phyloP scores from a whole-genome alignment of 352 stramenopile species.

The Phytophthora sp. region DNA sequence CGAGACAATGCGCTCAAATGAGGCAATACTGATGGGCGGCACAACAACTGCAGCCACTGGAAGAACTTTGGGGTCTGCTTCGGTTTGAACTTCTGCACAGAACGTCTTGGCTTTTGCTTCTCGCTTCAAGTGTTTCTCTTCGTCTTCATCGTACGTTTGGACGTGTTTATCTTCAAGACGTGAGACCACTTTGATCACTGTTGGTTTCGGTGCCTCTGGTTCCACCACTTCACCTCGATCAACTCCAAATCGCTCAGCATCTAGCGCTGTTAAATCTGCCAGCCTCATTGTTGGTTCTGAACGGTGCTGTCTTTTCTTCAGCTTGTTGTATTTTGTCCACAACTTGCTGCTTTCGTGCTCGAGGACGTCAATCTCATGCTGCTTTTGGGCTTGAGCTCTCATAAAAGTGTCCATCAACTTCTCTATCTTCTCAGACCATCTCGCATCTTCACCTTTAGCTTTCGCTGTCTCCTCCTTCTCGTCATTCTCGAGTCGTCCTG shows the following conservation, averaged over 20 bases:
- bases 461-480: constrained; percentile 25
- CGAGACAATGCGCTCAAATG: not conserved
- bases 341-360: constrained; percentile 71
- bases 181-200: not conserved
- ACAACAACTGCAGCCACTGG: constrained; percentile 7
- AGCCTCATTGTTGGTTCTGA: constrained; percentile 41
- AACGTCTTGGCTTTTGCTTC: not conserved
- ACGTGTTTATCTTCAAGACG: constrained; percentile 57
- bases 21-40: constrained; percentile 5
- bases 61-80: constrained; percentile 9
- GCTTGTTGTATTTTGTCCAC: constrained; percentile 49
- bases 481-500: constrained; percentile 60
- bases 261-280: constrained; percentile 63
- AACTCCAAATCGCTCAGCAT: constrained; percentile 68
- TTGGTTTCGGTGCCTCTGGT: not conserved
- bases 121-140: constrained; percentile 15
- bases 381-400: constrained; percentile 59
- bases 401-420: constrained; percentile 72
- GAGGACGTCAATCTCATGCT: constrained; percentile 64
- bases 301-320: constrained; percentile 35
- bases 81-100: constrained; percentile 43
- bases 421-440: constrained; percentile 52
- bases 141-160: constrained; percentile 60
- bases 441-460: constrained; percentile 17
- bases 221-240: constrained; percentile 43